Conservation (phyloP, 2,329 filamentous ascomycete species). For the Epichloe glyceriae region DNA sequence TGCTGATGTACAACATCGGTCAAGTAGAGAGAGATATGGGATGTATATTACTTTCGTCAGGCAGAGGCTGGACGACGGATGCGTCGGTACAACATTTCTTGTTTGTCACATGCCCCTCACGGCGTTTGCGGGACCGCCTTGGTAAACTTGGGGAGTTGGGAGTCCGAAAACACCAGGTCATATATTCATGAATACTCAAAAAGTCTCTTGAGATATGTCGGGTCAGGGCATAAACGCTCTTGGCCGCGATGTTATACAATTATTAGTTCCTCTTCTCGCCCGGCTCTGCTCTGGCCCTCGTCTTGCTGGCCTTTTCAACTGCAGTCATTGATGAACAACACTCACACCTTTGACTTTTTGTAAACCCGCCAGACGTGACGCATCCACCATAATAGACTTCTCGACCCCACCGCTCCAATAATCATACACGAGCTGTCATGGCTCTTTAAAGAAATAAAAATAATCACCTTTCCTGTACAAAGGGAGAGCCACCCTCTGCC, state of each 20-base stretch:
- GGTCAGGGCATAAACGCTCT: neutral
- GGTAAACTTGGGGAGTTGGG: constrained; percentile 12
- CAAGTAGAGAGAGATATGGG: too few species aligned
- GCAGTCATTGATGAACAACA: too few species aligned
- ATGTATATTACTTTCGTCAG: too few species aligned
- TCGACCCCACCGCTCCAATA: neutral
- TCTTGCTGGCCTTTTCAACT: too few species aligned
- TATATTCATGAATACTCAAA: neutral
- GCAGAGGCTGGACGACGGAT: too few species aligned
- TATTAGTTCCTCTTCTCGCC: neutral
- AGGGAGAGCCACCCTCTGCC: neutral
- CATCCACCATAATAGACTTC: neutral
- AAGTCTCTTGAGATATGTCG: neutral
- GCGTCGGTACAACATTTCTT: too few species aligned
- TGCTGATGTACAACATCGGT: too few species aligned
- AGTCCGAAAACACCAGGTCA: constrained; percentile 4
- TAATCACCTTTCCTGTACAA: neutral
- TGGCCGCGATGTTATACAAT: neutral
- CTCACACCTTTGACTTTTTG: too few species aligned
- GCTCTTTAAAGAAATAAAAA: neutral
- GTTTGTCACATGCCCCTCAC: neutral
- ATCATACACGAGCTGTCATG: neutral
- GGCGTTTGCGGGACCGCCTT: constrained; percentile 4
- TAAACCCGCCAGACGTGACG: neutral
- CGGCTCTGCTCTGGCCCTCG: neutral